Evolutionary conservation across 2,329 filamentous ascomycete species (phyloP).

Genomic region (Calonectria crousiana): DNA sequence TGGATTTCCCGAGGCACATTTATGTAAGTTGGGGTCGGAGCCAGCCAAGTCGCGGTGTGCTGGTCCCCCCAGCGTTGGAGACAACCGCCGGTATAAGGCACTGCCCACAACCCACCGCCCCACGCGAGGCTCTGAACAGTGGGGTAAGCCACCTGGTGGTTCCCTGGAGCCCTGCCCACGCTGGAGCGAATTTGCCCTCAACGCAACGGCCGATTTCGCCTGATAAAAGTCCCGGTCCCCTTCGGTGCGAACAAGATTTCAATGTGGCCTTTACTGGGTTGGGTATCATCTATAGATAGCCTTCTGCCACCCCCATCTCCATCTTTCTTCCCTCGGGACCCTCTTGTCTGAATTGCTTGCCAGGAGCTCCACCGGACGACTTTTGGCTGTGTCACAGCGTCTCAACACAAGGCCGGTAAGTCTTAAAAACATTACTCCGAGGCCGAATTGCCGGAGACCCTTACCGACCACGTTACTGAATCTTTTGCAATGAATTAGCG

Average conservation of each 20-base stretch:
- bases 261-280: background rate
- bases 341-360: conserved; percentile 1
- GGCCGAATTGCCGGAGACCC: conserved; percentile 23
- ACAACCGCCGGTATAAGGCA: background rate
- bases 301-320: background rate
- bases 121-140: conserved; percentile 15
- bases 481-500: conserved; percentile 32
- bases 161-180: conserved; percentile 3
- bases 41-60: conserved; percentile 2
- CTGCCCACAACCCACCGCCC: background rate
- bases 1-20: background rate
- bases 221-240: conserved; percentile 22
- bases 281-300: conserved; percentile 2
- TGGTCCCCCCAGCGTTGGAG: background rate
- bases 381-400: background rate
- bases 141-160: conserved; percentile 18
- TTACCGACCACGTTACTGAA: conserved; percentile 25
- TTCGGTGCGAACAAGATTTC: conserved; percentile 15
- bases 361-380: background rate
- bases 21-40: background rate
- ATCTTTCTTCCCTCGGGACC: background rate
- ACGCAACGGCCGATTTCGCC: conserved; percentile 23
- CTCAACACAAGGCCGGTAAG: conserved; percentile 20
- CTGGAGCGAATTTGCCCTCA: conserved; percentile 14
- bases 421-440: conserved; percentile 24